Percentiles rank a stretch among this genome's conserved stretches.
These are phyloP conservation scores for Rubroshorea leprosula DNA, from an alignment of 345 rosid species.

Conservation along the genomic window DNA sequence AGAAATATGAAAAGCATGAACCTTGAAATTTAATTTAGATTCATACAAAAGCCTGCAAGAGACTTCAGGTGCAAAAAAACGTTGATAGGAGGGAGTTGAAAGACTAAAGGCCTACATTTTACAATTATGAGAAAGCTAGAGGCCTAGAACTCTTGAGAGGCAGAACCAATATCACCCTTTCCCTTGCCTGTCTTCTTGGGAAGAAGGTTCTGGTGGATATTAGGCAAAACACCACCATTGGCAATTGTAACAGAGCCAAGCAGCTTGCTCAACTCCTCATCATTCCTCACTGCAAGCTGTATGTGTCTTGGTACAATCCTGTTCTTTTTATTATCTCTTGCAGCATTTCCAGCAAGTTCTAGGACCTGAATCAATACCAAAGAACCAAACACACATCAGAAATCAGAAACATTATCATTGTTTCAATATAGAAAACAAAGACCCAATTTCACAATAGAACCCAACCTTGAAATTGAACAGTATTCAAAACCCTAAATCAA, in stretches of 20 bases:
- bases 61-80: background rate
- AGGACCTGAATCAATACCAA: slow-evolving; percentile 29
- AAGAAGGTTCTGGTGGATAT: slow-evolving; percentile 59
- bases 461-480: no score
- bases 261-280: slow-evolving; percentile 71
- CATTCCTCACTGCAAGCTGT: slow-evolving; percentile 71
- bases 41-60: background rate
- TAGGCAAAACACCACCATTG: slow-evolving; percentile 69
- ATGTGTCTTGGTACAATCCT: slow-evolving; percentile 70
- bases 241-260: slow-evolving; percentile 68
- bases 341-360: slow-evolving; percentile 79
- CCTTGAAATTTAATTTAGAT: background rate
- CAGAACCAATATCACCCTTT: slow-evolving; percentile 60
- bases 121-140: background rate
- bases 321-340: slow-evolving; percentile 72
- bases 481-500: no score
- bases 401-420: background rate
- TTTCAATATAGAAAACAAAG: background rate
- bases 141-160: slow-evolving; percentile 57
- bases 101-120: slow-evolving; percentile 3
- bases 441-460: background rate
- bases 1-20: background rate
- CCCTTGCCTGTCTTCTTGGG: slow-evolving; percentile 53
- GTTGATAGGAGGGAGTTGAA: no score
- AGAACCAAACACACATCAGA: background rate